A percentile compares a stretch with the other conserved stretches of the same genome.
phyloP scores from a whole-genome alignment of 345 rosid genomes.

The Syzygium oleosum region DNA sequence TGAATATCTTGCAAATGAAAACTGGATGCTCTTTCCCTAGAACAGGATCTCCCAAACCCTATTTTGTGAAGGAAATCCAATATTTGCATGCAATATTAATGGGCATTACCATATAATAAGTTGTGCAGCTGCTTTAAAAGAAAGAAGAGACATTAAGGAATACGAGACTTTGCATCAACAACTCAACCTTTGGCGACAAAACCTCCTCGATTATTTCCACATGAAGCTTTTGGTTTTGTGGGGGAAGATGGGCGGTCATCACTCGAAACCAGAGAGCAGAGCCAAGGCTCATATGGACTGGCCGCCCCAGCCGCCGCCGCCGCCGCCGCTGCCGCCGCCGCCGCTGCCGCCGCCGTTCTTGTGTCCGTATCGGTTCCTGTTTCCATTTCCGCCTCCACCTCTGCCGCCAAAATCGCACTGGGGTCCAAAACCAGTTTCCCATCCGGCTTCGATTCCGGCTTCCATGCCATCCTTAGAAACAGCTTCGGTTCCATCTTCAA shows the following conservation, averaged over 20 bases:
- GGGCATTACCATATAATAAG: background rate
- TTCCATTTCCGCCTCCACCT: background rate
- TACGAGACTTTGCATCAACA: background rate
- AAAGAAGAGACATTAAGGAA: background rate
- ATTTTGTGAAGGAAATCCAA: background rate
- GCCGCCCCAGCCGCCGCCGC: too few relatives aligned
- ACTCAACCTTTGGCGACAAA: background rate
- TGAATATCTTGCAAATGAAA: background rate
- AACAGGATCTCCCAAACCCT: background rate
- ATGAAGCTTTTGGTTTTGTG: background rate
- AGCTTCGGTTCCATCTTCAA: background rate
- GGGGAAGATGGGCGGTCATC: background rate
- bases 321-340: background rate
- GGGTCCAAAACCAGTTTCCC: background rate
- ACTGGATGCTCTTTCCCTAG: background rate
- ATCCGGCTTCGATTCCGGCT: background rate
- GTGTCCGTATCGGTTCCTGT: background rate
- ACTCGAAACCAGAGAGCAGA: background rate
- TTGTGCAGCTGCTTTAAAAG: background rate
- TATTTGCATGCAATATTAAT: background rate
- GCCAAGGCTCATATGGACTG: background rate
- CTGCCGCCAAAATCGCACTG: background rate
- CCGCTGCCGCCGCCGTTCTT: background rate
- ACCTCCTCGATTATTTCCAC: background rate
- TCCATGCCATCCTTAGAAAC: background rate